Evolutionary conservation across 495 filamentous ascomycete species (phyloP).

Genomic region (Hyaloscypha bicolor): DNA sequence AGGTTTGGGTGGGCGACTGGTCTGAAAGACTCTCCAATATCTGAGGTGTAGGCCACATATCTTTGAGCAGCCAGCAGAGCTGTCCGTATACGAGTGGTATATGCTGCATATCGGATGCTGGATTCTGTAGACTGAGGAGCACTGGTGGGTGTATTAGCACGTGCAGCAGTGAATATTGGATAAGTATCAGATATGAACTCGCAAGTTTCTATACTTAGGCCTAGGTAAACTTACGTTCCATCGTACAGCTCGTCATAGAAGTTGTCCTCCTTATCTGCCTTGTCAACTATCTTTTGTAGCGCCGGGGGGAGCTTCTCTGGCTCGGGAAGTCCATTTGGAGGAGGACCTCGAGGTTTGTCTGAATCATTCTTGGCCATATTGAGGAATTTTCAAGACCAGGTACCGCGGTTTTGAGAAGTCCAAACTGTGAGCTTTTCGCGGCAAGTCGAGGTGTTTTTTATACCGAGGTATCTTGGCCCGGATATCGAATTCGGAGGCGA

Average conservation of each 20-base stretch:
- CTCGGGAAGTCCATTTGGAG: constrained; percentile 52
- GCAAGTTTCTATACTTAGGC: constrained; percentile 8
- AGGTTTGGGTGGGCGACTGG: constrained; percentile 85
- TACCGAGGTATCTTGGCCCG: not conserved
- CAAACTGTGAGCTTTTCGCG: not conserved
- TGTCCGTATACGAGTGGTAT: constrained; percentile 83
- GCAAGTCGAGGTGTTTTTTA: not conserved
- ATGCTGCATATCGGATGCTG: constrained; percentile 87
- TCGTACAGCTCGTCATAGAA: constrained; percentile 78
- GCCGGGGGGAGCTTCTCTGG: constrained; percentile 65
- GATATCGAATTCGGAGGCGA: not conserved
- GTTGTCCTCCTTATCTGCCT: constrained; percentile 69
- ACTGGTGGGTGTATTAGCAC: constrained; percentile 52
- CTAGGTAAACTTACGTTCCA: constrained; percentile 65
- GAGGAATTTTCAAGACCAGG: not conserved
- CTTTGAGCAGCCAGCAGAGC: constrained; percentile 89
- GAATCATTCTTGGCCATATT: constrained; percentile 33
- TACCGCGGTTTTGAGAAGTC: not conserved
- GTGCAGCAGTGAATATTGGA: not conserved
- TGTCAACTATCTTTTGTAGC: constrained; percentile 69
- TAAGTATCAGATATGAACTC: not conserved
- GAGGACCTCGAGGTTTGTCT: constrained; percentile 21
- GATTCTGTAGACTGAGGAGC: constrained; percentile 81
- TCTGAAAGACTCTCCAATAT: constrained; percentile 96
- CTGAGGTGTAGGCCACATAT: constrained; percentile 96